Evolutionary conservation across 257 asterid species (phyloP).

Genomic region (Plantago major): DNA sequence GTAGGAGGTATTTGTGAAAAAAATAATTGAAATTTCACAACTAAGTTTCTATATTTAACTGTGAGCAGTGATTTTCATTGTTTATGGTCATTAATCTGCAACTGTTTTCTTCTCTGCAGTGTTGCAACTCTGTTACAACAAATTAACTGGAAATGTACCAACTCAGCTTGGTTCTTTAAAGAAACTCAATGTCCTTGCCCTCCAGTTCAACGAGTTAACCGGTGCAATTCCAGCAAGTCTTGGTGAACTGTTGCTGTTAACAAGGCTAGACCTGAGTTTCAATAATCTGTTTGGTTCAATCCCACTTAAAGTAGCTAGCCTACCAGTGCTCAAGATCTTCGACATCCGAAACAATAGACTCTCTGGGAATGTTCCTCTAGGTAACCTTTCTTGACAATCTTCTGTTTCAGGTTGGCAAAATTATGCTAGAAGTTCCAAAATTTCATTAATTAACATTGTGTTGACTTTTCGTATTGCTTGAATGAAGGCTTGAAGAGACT

Average conservation of each 20-base stretch:
- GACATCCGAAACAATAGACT: constrained; percentile 82
- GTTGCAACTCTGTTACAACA: constrained; percentile 85
- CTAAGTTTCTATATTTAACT: too few species aligned
- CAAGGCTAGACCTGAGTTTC: constrained; percentile 82
- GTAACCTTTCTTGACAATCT: constrained; percentile 29
- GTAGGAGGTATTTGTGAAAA: too few species aligned
- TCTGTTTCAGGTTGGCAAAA: background rate
- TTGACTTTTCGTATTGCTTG: constrained; percentile 16
- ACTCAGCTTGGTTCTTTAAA: constrained; percentile 58
- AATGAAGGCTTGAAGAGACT: constrained; percentile 73
- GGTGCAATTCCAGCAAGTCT: constrained; percentile 95
- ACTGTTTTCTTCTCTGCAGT: constrained; percentile 40
- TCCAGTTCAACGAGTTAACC: constrained; percentile 69
- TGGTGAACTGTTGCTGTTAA: constrained; percentile 52
- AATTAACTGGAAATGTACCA: constrained; percentile 70
- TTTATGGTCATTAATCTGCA: too few species aligned
- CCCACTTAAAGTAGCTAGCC: constrained; percentile 55
- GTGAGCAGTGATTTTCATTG: too few species aligned
- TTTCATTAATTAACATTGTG: constrained; percentile 8
- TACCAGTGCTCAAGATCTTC: constrained; percentile 53
- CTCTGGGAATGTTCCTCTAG: constrained; percentile 89
- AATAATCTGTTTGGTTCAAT: constrained; percentile 75
- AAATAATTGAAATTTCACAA: too few species aligned
- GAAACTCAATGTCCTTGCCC: constrained; percentile 79
- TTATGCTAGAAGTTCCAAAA: background rate